Conservation (phyloP, 2,329 filamentous ascomycete genomes). For the Microsporum canis region DNA sequence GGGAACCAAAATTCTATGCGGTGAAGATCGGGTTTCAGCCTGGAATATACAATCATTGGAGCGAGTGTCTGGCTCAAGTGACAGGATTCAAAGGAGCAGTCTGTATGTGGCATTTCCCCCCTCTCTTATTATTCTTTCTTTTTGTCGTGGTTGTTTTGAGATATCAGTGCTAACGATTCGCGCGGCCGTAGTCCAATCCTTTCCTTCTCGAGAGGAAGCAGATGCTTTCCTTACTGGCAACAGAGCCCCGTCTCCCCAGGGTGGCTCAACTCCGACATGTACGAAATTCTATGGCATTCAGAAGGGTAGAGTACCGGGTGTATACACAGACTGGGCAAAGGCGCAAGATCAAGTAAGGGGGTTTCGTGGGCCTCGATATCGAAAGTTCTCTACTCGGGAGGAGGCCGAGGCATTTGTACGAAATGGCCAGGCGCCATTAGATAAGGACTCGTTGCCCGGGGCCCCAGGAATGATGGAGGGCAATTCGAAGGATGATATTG, state of each 20-base stretch:
- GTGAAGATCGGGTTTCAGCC: slow-evolving; percentile 50
- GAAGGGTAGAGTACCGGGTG: slow-evolving; percentile 46
- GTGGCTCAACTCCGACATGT: slow-evolving; percentile 26
- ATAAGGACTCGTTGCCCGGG: slow-evolving; percentile 11
- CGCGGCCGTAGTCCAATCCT: slow-evolving; percentile 60
- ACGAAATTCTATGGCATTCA: slow-evolving; percentile 51
- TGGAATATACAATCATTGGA: slow-evolving; percentile 53
- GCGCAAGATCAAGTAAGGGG: slow-evolving; percentile 64
- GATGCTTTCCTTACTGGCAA: slow-evolving; percentile 60
- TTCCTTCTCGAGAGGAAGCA: slow-evolving; percentile 62
- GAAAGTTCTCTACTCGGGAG: slow-evolving; percentile 53
- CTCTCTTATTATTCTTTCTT: not conserved
- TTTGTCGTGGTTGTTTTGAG: not conserved
- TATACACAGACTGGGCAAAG: slow-evolving; percentile 56
- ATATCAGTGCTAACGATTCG: not conserved
- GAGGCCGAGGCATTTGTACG: slow-evolving; percentile 73
- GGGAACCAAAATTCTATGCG: slow-evolving; percentile 50
- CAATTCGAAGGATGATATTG: slow-evolving; percentile 33
- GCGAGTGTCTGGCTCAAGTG: slow-evolving; percentile 51
- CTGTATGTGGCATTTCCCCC: slow-evolving; percentile 45
- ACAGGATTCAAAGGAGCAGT: slow-evolving; percentile 53
- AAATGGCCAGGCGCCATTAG: slow-evolving; percentile 7
- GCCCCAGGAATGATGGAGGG: slow-evolving; percentile 32
- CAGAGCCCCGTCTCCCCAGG: slow-evolving; percentile 28
- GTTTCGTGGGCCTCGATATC: slow-evolving; percentile 56